A percentile compares a stretch with the other conserved stretches of the same genome.
These are phyloP conservation scores for Oenanthe sinensis DNA, from an alignment of 129 eudicot genomes.

Conservation along the genomic window DNA sequence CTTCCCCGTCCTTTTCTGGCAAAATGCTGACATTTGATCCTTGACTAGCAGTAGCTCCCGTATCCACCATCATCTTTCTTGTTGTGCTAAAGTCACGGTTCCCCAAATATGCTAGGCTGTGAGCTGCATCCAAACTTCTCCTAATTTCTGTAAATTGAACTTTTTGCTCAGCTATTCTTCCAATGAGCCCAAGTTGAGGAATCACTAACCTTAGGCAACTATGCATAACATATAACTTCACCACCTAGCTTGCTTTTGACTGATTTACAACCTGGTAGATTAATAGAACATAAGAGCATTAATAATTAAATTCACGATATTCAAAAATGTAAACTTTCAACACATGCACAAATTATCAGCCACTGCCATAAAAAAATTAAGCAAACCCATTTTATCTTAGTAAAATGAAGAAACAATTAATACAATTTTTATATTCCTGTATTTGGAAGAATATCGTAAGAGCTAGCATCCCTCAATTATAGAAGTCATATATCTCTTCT, in stretches of 20 bases:
- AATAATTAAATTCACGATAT: too few relatives aligned
- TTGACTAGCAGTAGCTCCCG: constrained; percentile 29
- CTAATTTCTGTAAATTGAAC: constrained; percentile 16
- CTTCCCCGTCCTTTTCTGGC: constrained; percentile 52
- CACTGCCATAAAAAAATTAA: background rate
- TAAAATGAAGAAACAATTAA: too few relatives aligned
- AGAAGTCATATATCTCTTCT: too few relatives aligned
- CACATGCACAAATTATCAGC: background rate
- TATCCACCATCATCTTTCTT: constrained; percentile 73
- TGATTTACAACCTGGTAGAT: background rate
- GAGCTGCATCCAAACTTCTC: constrained; percentile 27
- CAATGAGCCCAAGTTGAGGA: constrained; percentile 40
- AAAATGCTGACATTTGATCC: constrained; percentile 20
- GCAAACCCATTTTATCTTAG: background rate
- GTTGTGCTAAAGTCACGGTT: constrained; percentile 16
- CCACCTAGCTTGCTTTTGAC: constrained; percentile 10
- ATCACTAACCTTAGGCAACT: constrained; percentile 42
- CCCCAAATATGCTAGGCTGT: constrained; percentile 22
- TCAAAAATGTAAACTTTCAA: too few relatives aligned
- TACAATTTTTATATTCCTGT: too few relatives aligned
- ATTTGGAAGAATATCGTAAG: background rate
- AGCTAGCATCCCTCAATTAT: background rate
- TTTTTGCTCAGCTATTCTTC: constrained; percentile 25
- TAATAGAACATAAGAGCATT: too few relatives aligned
- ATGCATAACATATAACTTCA: constrained; percentile 60